These are phyloP conservation scores for Nemania sp. DNA, from an alignment of 2,329 filamentous ascomycete species.

Conservation along the genomic window DNA sequence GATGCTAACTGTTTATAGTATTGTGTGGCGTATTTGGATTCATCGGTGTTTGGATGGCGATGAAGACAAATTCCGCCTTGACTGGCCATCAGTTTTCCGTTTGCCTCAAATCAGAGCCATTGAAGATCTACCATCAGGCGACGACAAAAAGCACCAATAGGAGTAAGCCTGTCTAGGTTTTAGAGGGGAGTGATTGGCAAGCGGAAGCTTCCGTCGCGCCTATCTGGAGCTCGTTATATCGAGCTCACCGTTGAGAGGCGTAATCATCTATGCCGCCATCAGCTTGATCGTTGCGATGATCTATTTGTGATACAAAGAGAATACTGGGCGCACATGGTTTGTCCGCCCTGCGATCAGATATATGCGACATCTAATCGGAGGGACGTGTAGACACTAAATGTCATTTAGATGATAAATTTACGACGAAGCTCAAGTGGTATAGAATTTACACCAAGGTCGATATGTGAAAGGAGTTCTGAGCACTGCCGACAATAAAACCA, in stretches of 20 bases:
- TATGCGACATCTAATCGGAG: not conserved
- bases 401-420: not conserved
- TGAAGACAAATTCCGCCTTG: constrained; percentile 71
- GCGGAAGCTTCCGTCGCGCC: not conserved
- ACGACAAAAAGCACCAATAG: constrained; percentile 37
- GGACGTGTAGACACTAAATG: no score
- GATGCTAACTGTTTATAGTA: constrained; percentile 41
- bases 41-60: constrained; percentile 74
- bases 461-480: not conserved
- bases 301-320: not conserved
- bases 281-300: not conserved
- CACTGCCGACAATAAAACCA: no score
- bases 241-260: not conserved
- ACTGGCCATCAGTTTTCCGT: constrained; percentile 68
- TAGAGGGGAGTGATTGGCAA: not conserved
- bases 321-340: not conserved
- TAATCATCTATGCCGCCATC: not conserved
- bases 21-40: constrained; percentile 82
- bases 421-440: not conserved
- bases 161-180: not conserved
- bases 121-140: constrained; percentile 21
- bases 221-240: not conserved
- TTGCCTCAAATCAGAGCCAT: constrained; percentile 53
- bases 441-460: not conserved
- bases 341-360: not conserved